These are phyloP conservation scores for Capronia coronata DNA, from an alignment of 2,329 filamentous ascomycete species.

Conservation along the genomic window DNA sequence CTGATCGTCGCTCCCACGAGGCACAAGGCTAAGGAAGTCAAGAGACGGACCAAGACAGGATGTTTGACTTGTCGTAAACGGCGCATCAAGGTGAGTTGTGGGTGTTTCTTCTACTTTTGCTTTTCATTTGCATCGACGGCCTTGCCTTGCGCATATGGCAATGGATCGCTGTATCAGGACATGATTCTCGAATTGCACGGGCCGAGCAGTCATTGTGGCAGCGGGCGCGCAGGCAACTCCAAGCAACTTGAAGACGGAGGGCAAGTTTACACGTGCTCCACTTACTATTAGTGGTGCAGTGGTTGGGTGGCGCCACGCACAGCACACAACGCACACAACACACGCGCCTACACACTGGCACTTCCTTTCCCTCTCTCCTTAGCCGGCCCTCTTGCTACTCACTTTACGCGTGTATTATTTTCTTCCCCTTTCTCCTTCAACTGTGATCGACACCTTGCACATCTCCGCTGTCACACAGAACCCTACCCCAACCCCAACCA, in stretches of 20 bases:
- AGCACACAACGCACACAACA: neutral
- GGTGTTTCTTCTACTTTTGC: conserved; percentile 12
- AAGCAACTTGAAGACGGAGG: conserved; percentile 11
- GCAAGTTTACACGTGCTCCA: conserved; percentile 25
- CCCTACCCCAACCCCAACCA: conserved; percentile 9
- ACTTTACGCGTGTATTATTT: no score
- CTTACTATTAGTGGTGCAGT: conserved; percentile 10
- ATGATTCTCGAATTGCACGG: neutral
- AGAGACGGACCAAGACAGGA: conserved; percentile 67
- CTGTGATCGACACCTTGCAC: conserved; percentile 16
- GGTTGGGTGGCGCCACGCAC: conserved; percentile 9
- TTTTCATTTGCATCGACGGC: neutral
- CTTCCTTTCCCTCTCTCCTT: no score
- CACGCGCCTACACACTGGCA: no score
- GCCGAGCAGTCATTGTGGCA: conserved; percentile 8
- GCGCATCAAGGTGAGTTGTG: conserved; percentile 61
- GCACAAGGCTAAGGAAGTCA: conserved; percentile 63
- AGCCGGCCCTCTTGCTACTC: neutral
- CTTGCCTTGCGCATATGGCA: conserved; percentile 6
- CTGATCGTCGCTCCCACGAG: conserved; percentile 33
- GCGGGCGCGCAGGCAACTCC: conserved; percentile 1
- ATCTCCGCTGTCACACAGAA: conserved; percentile 19
- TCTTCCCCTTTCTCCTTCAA: conserved; percentile 9
- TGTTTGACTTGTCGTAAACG: conserved; percentile 60
- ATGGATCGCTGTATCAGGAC: neutral